Conservation (phyloP, 2,329 filamentous ascomycete genomes). For the Hymenoscyphus fraxineus region DNA sequence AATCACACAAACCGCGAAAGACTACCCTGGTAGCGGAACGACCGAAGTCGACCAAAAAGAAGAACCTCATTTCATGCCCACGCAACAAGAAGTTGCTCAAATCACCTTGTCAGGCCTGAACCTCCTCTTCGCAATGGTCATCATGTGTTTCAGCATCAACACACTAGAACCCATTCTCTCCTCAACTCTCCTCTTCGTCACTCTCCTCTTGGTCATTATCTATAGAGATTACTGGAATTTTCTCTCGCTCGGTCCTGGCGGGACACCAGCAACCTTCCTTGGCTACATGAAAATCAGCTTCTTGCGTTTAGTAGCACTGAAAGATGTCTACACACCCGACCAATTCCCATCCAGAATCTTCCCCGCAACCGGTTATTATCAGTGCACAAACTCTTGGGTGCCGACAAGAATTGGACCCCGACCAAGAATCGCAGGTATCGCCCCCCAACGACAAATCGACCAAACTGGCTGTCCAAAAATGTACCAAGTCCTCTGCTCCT, state of each 20-base stretch:
- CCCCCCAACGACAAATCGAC: constrained; percentile 74
- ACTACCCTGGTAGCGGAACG: constrained; percentile 12
- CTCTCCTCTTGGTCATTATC: constrained; percentile 46
- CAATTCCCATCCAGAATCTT: constrained; percentile 46
- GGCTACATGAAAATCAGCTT: constrained; percentile 73
- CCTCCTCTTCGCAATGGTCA: constrained; percentile 46
- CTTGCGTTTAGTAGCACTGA: constrained; percentile 67
- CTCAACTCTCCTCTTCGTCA: constrained; percentile 47
- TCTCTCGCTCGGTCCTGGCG: constrained; percentile 72
- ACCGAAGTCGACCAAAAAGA: constrained; percentile 18
- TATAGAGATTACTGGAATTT: constrained; percentile 74
- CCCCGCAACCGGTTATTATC: constrained; percentile 57
- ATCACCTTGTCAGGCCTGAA: constrained; percentile 31
- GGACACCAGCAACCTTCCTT: constrained; percentile 67
- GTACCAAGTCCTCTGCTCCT: constrained; percentile 51
- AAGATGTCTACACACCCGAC: constrained; percentile 63
- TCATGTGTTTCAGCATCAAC: constrained; percentile 51
- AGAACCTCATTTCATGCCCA: constrained; percentile 23
- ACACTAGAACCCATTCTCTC: constrained; percentile 46
- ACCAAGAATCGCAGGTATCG: constrained; percentile 69
- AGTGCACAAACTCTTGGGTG: constrained; percentile 41
- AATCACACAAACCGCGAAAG: constrained; percentile 14
- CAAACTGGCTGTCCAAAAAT: constrained; percentile 56
- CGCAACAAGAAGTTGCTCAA: constrained; percentile 29
- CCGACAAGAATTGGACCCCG: constrained; percentile 60